Percentiles rank a stretch among this genome's conserved stretches.
Conservation (phyloP, 805 yeast genomes). For the Cyberlindnera xylosilytica region DNA sequence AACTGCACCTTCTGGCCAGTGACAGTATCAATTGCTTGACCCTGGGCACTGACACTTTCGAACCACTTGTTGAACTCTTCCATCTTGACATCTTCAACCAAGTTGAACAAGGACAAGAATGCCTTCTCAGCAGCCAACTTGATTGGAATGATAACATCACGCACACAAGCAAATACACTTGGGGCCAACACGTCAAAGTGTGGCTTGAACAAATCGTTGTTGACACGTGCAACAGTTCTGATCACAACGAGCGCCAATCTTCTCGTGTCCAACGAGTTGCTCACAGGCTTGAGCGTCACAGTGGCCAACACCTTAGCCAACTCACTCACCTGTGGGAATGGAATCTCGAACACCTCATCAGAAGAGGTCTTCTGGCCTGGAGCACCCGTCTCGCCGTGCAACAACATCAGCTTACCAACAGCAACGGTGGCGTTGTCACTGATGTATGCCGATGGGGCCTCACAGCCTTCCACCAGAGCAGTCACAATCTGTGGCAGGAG, state of each 20-base stretch:
- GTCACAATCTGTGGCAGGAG: conserved; percentile 46
- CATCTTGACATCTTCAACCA: conserved; percentile 64
- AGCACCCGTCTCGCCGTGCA: conserved; percentile 40
- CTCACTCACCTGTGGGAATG: conserved; percentile 37
- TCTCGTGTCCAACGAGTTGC: conserved; percentile 71
- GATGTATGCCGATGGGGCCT: conserved; percentile 43
- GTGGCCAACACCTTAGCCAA: conserved; percentile 52
- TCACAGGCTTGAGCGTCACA: conserved; percentile 47
- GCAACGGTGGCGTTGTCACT: conserved; percentile 79
- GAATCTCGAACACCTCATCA: conserved; percentile 36
- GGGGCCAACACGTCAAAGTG: conserved; percentile 59
- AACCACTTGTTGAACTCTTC: conserved; percentile 65
- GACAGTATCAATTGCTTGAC: conserved; percentile 35
- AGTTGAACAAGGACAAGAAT: conserved; percentile 63
- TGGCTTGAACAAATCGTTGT: conserved; percentile 51
- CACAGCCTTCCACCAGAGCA: conserved; percentile 45
- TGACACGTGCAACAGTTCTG: conserved; percentile 69
- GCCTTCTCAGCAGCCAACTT: conserved; percentile 94
- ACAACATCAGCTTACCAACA: conserved; percentile 72
- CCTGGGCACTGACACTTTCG: conserved; percentile 33
- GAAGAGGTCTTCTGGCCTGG: conserved; percentile 31
- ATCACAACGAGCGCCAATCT: conserved; percentile 73
- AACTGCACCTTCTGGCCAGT: conserved; percentile 51
- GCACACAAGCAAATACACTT: conserved; percentile 72
- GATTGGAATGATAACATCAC: conserved; percentile 88